Base-by-base conservation (phyloP, 805 yeast genomes). In the Suhomyces xylopsoci region DNA sequence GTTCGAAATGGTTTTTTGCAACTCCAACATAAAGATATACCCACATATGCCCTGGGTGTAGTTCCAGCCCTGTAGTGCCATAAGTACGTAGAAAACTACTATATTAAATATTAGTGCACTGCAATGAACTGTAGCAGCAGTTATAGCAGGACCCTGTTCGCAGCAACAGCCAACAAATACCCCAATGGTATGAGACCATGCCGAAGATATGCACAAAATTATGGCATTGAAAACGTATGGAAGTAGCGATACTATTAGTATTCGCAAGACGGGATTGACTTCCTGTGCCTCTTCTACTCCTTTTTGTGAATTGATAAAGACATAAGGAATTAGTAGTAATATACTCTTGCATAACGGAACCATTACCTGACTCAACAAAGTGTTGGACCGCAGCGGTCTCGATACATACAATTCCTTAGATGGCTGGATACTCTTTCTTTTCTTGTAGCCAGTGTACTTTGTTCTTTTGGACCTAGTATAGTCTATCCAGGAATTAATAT, bases 281-380 rank as follows among this genome's bases (percentile, higher is more conserved):
- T 49, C 69, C 60, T 47, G 60, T 55, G 64, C 63, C 8, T 55
- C 50, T 20, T 32, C 30, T 0, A 90, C 96, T 28, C 97, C 97
- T 32, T 85, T 89, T 72, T 90, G 97, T 1, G 97, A 78, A 68
- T 91, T 92, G 62, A 88, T 85, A 62, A 88, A 93, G 49, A 85
- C 75, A 68, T 83, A 93, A 0, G 96, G 92, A 50, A 84, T 70
- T 52, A 87, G 42, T 9, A 15, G 25, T n/a, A 47, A 15, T 7
- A 41, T 14, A 15, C 51, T 36, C 12, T 24, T 32, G 17, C 22
- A 10, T 8, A 47, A 9, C 14, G 51, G 51, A 3, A 52, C 10
- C 14, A 48, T 6, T 7, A 52, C 55, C 26, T 52, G 52, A 4
- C 52, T 24, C 14, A 19, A n/a, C 17, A 46, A 34, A n/a, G 30